phyloP scores from a whole-genome alignment of 768 basidiomycete species.

The Phanerochaete carnosa region DNA sequence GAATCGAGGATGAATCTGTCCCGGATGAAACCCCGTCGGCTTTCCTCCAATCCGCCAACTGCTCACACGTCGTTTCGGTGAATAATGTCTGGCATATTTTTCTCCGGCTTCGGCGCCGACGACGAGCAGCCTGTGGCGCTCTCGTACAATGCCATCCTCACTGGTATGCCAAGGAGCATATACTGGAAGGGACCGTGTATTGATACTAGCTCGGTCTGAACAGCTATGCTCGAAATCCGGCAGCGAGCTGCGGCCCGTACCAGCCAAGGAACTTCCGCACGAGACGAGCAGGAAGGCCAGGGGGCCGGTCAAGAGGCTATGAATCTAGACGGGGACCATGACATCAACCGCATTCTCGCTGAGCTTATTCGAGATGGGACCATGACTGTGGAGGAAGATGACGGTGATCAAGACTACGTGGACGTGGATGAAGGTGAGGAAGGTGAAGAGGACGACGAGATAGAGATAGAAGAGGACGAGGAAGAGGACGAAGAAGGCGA shows the following conservation, averaged over 20 bases:
- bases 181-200: not conserved
- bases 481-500: slow-evolving; percentile 28
- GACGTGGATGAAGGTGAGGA: slow-evolving; percentile 28
- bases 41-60: not conserved
- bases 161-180: not conserved
- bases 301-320: not conserved
- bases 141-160: not conserved
- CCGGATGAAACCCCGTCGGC: slow-evolving; percentile 8
- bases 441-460: slow-evolving; percentile 2
- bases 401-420: slow-evolving; percentile 33
- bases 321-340: not conserved
- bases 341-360: slow-evolving; percentile 1
- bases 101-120: not conserved
- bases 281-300: not conserved
- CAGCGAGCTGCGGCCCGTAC: not conserved
- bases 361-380: slow-evolving; percentile 4
- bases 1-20: not conserved
- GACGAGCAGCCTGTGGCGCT: not conserved
- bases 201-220: not conserved
- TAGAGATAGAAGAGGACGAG: slow-evolving; percentile 17
- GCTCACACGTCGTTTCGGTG: not conserved
- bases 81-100: not conserved
- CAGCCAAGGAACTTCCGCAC: not conserved
- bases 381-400: slow-evolving; percentile 24
- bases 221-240: slow-evolving; percentile 1